These are phyloP conservation scores for Lactarius hengduanensis DNA, from an alignment of 768 basidiomycete genomes.

Conservation along the genomic window DNA sequence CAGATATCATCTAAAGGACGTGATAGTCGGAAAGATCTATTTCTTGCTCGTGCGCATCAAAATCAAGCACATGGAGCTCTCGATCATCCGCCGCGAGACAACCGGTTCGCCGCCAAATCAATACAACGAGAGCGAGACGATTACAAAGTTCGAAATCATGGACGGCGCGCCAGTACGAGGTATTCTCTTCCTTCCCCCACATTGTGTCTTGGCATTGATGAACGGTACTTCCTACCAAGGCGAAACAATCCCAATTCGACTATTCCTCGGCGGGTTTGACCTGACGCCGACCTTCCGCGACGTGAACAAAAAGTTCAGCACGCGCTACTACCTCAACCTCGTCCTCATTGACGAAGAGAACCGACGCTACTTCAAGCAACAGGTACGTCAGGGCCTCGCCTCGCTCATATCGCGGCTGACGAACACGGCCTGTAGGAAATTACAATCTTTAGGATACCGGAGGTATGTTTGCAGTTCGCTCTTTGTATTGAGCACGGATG, in stretches of 20 bases:
- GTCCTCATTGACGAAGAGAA: slow-evolving; percentile 99
- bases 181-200: slow-evolving; percentile 31
- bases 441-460: slow-evolving; percentile 87
- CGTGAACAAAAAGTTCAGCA: slow-evolving; percentile 99
- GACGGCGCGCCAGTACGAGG: slow-evolving; percentile 73
- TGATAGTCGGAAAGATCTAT: slow-evolving; percentile 99
- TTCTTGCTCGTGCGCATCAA: slow-evolving; percentile 98
- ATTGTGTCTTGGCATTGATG: neutral
- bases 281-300: slow-evolving; percentile 98
- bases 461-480: slow-evolving; percentile 46
- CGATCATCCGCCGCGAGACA: slow-evolving; percentile 96
- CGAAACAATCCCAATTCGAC: slow-evolving; percentile 95
- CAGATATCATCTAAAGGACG: slow-evolving; percentile 98
- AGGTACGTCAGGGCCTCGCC: slow-evolving; percentile 45
- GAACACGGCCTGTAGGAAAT: slow-evolving; percentile 55
- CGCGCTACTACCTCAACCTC: slow-evolving; percentile 94
- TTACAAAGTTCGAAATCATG: slow-evolving; percentile 99
- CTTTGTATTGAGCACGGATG: neutral
- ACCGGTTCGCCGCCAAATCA: slow-evolving; percentile 98
- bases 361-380: slow-evolving; percentile 95
- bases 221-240: slow-evolving; percentile 45
- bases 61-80: slow-evolving; percentile 99
- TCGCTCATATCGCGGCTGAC: neutral
- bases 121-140: slow-evolving; percentile 98
- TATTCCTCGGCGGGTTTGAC: slow-evolving; percentile 98